Percentiles rank a stretch among this genome's conserved stretches.
Conservation (phyloP, 2,329 filamentous ascomycete species). For the Xylaria sp. region DNA sequence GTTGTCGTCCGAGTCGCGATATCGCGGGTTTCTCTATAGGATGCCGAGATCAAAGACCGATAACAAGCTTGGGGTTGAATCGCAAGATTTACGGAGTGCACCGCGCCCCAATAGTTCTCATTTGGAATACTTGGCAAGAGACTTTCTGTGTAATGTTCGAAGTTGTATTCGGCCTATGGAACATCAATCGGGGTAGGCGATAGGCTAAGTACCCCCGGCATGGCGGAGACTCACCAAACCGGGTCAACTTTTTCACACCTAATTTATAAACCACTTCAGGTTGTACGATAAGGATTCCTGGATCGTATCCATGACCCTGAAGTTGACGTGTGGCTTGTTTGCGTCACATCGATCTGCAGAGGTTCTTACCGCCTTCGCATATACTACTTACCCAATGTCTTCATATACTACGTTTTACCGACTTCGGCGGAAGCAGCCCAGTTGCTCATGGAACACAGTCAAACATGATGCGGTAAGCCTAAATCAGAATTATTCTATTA, state of each 20-base stretch:
- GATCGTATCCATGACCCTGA: not conserved
- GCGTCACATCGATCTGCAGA: not conserved
- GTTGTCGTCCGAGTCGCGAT: conserved; percentile 11
- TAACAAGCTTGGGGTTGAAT: not conserved
- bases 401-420: not conserved
- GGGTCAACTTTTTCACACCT: not conserved
- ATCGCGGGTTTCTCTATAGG: conserved; percentile 1
- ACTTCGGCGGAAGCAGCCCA: not conserved
- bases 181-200: conserved; percentile 30
- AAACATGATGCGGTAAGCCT: conserved; percentile 25
- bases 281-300: conserved; percentile 3
- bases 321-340: not conserved
- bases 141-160: not conserved
- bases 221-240: not conserved
- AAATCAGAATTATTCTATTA: not conserved
- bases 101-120: not conserved
- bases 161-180: not conserved
- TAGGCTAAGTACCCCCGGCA: conserved; percentile 4
- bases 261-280: not conserved
- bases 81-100: not conserved
- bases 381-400: not conserved
- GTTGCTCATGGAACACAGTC: not conserved
- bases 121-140: not conserved
- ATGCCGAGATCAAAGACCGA: conserved; percentile 8
- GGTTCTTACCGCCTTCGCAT: conserved; percentile 17